Evolutionary conservation across 2,329 filamentous ascomycete species (phyloP).

Genomic region (Lasiodiplodia gonubiensis): DNA sequence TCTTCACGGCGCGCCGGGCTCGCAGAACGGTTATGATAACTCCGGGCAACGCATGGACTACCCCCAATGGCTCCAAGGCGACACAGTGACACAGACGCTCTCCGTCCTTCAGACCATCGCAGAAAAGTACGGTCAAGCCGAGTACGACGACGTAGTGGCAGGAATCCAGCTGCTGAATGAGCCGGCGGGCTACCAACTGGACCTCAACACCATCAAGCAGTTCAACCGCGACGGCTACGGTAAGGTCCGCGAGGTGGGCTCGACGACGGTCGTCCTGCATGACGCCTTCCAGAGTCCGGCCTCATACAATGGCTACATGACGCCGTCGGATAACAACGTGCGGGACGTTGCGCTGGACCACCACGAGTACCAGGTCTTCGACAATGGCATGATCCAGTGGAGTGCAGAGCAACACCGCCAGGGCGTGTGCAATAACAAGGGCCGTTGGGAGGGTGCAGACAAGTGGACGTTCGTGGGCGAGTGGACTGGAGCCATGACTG

Average conservation of each 20-base stretch:
- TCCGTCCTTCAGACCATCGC: conserved; percentile 63
- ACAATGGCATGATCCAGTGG: conserved; percentile 56
- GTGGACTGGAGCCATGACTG: conserved; percentile 71
- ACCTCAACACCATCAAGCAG: conserved; percentile 54
- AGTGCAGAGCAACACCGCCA: conserved; percentile 60
- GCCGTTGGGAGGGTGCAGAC: conserved; percentile 58
- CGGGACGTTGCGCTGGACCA: conserved; percentile 68
- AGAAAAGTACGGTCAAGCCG: conserved; percentile 59
- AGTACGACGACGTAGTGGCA: conserved; percentile 64
- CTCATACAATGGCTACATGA: conserved; percentile 68
- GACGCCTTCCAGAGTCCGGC: conserved; percentile 61
- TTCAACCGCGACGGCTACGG: conserved; percentile 63
- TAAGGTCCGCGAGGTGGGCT: conserved; percentile 51
- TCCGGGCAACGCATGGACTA: conserved; percentile 57
- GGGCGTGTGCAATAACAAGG: conserved; percentile 61
- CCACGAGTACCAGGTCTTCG: conserved; percentile 73
- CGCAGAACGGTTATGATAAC: conserved; percentile 68
- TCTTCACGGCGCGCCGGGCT: conserved; percentile 58
- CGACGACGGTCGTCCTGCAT: conserved; percentile 62
- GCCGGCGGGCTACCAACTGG: conserved; percentile 55
- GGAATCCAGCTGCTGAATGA: conserved; percentile 65
- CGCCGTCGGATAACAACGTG: conserved; percentile 52
- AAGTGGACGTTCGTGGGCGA: conserved; percentile 73
- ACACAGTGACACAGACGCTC: conserved; percentile 59
- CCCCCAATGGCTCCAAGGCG: conserved; percentile 54